A percentile compares a stretch with the other conserved stretches of the same genome.
These are phyloP conservation scores for Dryas octopetala DNA, from an alignment of 306 rosid genomes.

Conservation along the genomic window DNA sequence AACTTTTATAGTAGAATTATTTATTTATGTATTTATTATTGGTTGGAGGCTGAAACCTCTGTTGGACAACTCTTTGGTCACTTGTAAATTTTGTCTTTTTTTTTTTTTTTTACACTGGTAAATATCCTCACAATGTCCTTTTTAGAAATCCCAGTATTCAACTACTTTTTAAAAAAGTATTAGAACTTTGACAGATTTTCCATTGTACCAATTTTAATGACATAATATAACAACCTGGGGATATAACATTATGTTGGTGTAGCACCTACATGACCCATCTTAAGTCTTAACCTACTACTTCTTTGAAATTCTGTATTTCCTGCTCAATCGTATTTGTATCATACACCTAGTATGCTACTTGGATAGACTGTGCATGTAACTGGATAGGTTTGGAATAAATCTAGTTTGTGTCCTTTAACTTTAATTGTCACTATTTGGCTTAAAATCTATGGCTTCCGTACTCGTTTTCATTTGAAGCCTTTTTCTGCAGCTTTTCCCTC, in stretches of 20 bases:
- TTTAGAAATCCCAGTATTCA: not conserved
- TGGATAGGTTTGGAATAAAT: not conserved
- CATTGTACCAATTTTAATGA: not conserved
- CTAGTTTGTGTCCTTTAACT: not conserved
- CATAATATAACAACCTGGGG: not conserved
- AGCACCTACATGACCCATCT: slow-evolving; percentile 1
- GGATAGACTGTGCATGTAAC: not conserved
- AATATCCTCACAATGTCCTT: not conserved
- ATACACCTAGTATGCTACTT: not conserved
- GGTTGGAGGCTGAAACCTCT: not conserved
- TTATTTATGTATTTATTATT: not conserved
- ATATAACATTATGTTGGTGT: not conserved
- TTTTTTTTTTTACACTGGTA: not conserved
- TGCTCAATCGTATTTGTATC: not conserved
- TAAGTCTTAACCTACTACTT: not conserved
- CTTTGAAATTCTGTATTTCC: not conserved
- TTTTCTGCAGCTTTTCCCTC: slow-evolving; percentile 22
- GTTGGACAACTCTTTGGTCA: not conserved
- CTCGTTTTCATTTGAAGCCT: slow-evolving; percentile 20
- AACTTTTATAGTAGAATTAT: not conserved
- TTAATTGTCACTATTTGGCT: not conserved
- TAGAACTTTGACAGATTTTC: not conserved
- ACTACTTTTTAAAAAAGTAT: not conserved
- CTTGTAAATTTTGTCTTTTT: not conserved
- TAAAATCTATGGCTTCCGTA: slow-evolving; percentile 8